phyloP scores from a whole-genome alignment of 768 basidiomycete genomes.

The Auriscalpium microsporum region DNA sequence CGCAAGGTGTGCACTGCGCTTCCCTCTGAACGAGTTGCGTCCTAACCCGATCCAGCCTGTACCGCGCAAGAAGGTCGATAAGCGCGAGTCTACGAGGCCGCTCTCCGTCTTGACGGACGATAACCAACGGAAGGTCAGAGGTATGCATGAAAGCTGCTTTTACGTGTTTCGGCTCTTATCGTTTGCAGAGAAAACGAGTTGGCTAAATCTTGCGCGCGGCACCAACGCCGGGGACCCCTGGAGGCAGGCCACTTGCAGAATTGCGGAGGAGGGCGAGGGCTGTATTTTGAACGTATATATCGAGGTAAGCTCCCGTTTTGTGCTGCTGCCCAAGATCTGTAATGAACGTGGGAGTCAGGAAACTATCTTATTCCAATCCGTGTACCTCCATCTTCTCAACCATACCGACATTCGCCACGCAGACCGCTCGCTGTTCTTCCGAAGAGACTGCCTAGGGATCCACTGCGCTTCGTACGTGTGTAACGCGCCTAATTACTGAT shows the following conservation, averaged over 20 bases:
- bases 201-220: constrained; percentile 52
- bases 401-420: constrained; percentile 76
- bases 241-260: constrained; percentile 64
- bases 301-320: constrained; percentile 42
- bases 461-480: constrained; percentile 47
- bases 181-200: constrained; percentile 58
- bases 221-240: constrained; percentile 51
- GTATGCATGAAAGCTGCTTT: constrained; percentile 24
- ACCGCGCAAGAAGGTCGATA: constrained; percentile 49
- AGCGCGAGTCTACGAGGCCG: constrained; percentile 32
- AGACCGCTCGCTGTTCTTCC: constrained; percentile 69
- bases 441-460: constrained; percentile 68
- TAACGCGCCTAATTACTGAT: neutral
- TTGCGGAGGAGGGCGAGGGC: constrained; percentile 57
- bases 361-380: constrained; percentile 62
- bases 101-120: constrained; percentile 33
- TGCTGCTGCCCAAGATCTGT: neutral
- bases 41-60: constrained; percentile 26
- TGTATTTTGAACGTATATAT: constrained; percentile 68
- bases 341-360: constrained; percentile 36
- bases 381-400: constrained; percentile 62
- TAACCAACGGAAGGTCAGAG: constrained; percentile 48
- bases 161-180: neutral
- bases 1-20: constrained; percentile 7
- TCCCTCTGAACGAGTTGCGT: neutral